Evolutionary conservation across 257 asterid genomes (phyloP), one percentile per base, ranked within the genome.

Genomic region (Leptodermis oblonga): DNA sequence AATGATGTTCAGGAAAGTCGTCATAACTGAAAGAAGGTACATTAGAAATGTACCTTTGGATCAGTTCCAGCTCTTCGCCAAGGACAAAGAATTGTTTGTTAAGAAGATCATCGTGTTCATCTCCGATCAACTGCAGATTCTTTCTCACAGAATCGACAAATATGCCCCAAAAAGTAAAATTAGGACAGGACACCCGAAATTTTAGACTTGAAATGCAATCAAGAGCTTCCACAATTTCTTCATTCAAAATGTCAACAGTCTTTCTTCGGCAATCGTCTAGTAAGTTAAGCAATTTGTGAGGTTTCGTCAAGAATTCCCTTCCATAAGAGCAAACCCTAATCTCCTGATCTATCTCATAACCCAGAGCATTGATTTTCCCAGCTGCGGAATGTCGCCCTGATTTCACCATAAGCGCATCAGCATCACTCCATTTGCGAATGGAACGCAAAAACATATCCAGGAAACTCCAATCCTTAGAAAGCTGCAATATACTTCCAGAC

Each of bases 341-440:
- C 22, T 48, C 6, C 54, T 48, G 22, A 48, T 20, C 22, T 17
- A 48, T 48, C 54, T 48, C 25, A 15, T 48, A 25, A 18, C 10
- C 39, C 18, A 56, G 28, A 56, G 37, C 63, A 56, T 17, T 56
- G 3, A 56, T 56, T 30, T 33, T 56, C 63, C 7, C 4, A 6
- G n/a, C n/a, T 1, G 11, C 1, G 39, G 63, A 56, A 30, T 14
- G 37, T 13, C 36, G 37, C 28, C 63, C 63, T 28, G 63, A 26
- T 56, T 56, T 26, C 63, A 26, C 39, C 63, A 56, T 56, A 4
- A 56, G 63, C 9, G 2, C 39, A 30, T 56, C 39, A 3, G 63
- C 63, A 56, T 56, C 63, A 25, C 63, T 56, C 63, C 63, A 56
- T n/a, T 56, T 26, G 63, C 39, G 20, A 3, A 26, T 56, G 63